phyloP scores from a whole-genome alignment of 768 basidiomycete species.

The Tulasnella sp. region DNA sequence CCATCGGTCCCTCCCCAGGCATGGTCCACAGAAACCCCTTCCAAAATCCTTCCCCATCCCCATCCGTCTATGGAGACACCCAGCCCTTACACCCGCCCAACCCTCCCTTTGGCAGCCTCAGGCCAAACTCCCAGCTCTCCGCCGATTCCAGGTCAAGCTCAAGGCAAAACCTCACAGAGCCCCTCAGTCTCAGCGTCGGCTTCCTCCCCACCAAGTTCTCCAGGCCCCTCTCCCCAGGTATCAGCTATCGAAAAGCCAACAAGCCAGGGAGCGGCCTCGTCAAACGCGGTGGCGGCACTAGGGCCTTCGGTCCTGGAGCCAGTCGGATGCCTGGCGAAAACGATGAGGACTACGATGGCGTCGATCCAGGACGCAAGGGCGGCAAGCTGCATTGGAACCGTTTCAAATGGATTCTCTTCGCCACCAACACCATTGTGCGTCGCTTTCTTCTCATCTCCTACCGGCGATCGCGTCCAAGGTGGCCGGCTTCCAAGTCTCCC shows the following conservation, averaged over 20 bases:
- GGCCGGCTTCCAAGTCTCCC: neutral
- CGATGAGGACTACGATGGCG: conserved; percentile 55
- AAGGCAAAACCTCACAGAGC: conserved; percentile 15
- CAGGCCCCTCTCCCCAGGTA: conserved; percentile 40
- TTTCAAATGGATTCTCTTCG: conserved; percentile 78
- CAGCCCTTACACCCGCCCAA: conserved; percentile 19
- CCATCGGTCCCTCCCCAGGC: conserved; percentile 15
- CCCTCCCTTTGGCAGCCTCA: conserved; percentile 16
- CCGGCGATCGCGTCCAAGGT: neutral
- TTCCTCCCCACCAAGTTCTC: conserved; percentile 78
- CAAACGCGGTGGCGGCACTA: conserved; percentile 62
- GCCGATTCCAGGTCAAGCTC: neutral
- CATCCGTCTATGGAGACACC: conserved; percentile 7
- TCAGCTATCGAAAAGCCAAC: conserved; percentile 32
- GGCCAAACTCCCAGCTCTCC: conserved; percentile 13
- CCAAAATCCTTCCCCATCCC: conserved; percentile 18
- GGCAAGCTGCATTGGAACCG: conserved; percentile 64
- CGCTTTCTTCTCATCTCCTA: neutral
- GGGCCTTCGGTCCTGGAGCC: conserved; percentile 56
- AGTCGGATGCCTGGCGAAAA: conserved; percentile 49
- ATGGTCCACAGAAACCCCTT: conserved; percentile 22
- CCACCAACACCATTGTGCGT: conserved; percentile 53
- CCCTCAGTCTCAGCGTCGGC: conserved; percentile 54
- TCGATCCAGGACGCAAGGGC: conserved; percentile 40
- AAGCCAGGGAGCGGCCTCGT: conserved; percentile 4